Evolutionary conservation across 371 early-diverging fungal genomes (phyloP).

Genomic region (Mortierella sp.): DNA sequence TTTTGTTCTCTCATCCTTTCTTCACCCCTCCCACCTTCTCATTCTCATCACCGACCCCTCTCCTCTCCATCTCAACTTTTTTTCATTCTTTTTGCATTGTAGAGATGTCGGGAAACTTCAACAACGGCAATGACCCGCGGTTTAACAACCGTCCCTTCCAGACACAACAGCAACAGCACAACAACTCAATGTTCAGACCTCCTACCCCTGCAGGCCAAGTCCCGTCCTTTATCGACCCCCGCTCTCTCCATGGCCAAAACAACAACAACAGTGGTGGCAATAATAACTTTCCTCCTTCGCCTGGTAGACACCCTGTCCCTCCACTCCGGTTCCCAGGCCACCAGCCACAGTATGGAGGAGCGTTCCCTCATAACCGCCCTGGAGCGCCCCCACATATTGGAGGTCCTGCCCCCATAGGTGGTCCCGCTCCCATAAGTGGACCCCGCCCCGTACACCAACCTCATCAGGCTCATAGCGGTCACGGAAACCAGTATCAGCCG

Average conservation of each 20-base stretch:
- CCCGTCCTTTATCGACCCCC: conserved; percentile 34
- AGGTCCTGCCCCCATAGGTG: conserved; percentile 6
- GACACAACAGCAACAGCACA: background rate
- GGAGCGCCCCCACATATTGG: background rate
- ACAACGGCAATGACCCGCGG: conserved; percentile 30
- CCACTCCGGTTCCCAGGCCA: conserved; percentile 35
- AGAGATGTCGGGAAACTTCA: conserved; percentile 3
- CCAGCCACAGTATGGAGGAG: conserved; percentile 15
- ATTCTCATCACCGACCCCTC: background rate
- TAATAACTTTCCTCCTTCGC: conserved; percentile 11
- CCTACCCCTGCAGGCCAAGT: conserved; percentile 29
- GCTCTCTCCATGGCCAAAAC: background rate
- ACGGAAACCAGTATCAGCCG: conserved; percentile 16
- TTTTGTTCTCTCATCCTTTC: background rate
- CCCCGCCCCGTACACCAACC: conserved; percentile 40
- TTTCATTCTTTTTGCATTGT: background rate
- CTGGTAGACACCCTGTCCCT: conserved; percentile 33
- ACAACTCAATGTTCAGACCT: conserved; percentile 8
- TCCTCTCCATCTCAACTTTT: background rate
- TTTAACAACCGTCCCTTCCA: conserved; percentile 21
- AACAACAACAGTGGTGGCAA: too few species aligned
- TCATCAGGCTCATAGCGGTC: conserved; percentile 3
- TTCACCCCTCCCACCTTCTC: background rate
- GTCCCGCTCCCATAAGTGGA: conserved; percentile 7
- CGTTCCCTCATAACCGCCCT: background rate